Evolutionary conservation across 352 stramenopile genomes (phyloP), one percentile per base, ranked within the genome.

Genomic region (Globisporangium nodosum): DNA sequence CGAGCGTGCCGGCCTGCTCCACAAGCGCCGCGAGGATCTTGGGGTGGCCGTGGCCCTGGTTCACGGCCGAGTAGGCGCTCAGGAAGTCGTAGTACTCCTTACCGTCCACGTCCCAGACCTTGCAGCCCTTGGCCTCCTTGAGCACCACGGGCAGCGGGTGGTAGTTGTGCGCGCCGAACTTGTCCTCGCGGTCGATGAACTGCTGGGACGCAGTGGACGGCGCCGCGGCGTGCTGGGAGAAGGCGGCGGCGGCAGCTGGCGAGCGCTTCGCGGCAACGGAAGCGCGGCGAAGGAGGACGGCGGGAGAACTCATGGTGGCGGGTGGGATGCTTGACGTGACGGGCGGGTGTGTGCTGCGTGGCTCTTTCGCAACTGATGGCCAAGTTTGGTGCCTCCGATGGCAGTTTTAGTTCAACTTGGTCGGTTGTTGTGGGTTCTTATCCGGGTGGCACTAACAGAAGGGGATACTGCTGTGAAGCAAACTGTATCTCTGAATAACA

Each of bases 1-100:
- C 93, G 20, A 99, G 81, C 57, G 85, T 97, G 55, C 96, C 76
- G 15, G 96, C 94, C 75, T 99, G 97, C 27, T 96, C 75, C 21
- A 87, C 80, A 3, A 99, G 76, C 30, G 96, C 97, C 39, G 80
- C 69, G 30, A 99, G 86, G 69, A 99, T 99, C 65, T 97, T 97
- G 0, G 97, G 97, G 73, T 99, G 97, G 73, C 96, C 99, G 73
- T 99, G 97, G 58, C 97, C 97, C 78, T 96, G 85, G 68, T 96
- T 96, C 58, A 97, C 86, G 49, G 88, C 87, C 63, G 85, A 96
- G 74, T 97, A 97, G 40, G 88, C 88, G 62, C 85, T 97, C 52
- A 99, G 71, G 58, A 99, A 99, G 74, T 99, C 97, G 67, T 91
- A 98, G 75, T 99, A 99, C 79, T 98, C 80, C 54, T 97, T 97